Conservation (phyloP, 257 asterid species). For the Haberlea rhodopensis region DNA sequence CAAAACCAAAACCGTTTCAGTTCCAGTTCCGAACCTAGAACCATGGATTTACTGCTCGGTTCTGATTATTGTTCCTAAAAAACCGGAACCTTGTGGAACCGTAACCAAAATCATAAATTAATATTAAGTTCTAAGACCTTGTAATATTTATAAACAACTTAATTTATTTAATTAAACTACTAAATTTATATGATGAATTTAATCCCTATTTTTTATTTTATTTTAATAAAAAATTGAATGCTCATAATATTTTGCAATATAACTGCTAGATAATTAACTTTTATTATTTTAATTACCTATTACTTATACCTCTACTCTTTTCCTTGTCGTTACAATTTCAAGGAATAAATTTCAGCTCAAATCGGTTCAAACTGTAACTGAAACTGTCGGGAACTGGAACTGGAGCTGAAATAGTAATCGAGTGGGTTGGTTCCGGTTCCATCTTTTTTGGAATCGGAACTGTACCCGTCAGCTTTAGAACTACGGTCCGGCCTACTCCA, state of each 20-base stretch:
- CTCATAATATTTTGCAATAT: background rate
- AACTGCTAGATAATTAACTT: no score
- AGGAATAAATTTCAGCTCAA: no score
- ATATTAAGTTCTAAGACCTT: background rate
- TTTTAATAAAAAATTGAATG: no score
- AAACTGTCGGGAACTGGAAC: background rate
- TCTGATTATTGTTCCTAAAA: background rate
- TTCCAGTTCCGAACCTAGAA: background rate
- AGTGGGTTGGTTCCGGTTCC: background rate
- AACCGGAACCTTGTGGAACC: background rate
- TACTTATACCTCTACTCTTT: no score
- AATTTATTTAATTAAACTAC: background rate
- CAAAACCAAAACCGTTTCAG: background rate
- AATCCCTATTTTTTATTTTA: background rate
- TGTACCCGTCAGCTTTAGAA: no score
- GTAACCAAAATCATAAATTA: background rate
- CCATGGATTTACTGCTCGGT: background rate
- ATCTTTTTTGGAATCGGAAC: background rate
- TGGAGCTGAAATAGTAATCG: no score
- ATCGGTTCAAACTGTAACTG: background rate
- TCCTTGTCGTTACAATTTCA: background rate
- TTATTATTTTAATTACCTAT: background rate
- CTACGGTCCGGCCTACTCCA: no score
- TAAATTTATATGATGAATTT: no score
- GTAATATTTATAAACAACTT: no score